Evolutionary conservation across 2,329 filamentous ascomycete species (phyloP), one percentile per base, ranked within the genome.

Genomic region (Trichoderma breve): DNA sequence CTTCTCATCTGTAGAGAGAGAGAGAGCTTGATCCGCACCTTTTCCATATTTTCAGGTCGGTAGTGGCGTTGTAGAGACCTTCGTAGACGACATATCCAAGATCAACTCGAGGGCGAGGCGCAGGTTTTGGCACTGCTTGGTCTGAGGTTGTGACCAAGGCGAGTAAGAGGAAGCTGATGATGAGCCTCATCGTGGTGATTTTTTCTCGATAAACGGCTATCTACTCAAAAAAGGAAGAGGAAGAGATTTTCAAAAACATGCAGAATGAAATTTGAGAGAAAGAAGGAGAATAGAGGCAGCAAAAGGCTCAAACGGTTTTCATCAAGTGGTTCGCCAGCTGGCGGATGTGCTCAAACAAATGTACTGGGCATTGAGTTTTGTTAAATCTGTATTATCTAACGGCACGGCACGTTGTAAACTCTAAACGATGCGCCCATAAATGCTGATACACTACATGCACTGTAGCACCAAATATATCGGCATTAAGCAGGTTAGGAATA

Each of bases 1-100:
- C 9, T n/a, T 1, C 9, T 21, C 8, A 4, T 47, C 3, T 51
- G n/a, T 11, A 51, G 9, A 21, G 11, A 18, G 6, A 24, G 12
- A 32, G 3, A 14, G 34, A 15, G 6, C 18, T 4, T 34, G 57
- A 21, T 12, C 12, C 7, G 61, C 79, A 84, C 84, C 85, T 84
- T 76, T 82, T 84, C 79, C 81, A 87, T 32, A 81, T 77, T 71
- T 86, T 85, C 11, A 86, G 64, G 2, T 80, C 79, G 11, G 77
- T 81, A 0, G 79, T 78, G 5, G 76, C 24, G 73, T 86, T 80
- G 53, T 81, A 78, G 39, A 77, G 79, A 11, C 85, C 86, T 72
- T 83, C 76, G 73, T 87, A 87, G 24, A 78, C 77, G 9, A 80
- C 80, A 71, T 87, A 87, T 9, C 81, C 84, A 1, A 86, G 18